phyloP scores from a whole-genome alignment of 2,329 filamentous ascomycete genomes.

The Penicillium crustosum region DNA sequence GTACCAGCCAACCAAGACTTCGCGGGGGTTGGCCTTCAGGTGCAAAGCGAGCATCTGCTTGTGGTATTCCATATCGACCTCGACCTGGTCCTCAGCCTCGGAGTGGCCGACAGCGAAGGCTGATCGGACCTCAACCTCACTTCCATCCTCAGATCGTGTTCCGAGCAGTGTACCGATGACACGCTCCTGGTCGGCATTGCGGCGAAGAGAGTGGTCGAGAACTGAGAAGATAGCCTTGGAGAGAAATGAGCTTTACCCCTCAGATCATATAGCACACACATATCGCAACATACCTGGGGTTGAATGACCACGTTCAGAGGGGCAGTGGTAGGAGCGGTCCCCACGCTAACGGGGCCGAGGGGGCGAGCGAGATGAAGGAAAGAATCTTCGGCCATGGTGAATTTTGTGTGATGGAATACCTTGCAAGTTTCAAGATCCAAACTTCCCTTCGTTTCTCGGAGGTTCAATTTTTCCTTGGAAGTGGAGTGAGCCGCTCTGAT shows the following conservation, averaged over 20 bases:
- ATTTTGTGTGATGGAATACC: slow-evolving; percentile 30
- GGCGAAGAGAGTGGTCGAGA: slow-evolving; percentile 87
- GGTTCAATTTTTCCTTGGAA: slow-evolving; percentile 33
- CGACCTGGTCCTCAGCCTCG: slow-evolving; percentile 96
- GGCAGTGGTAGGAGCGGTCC: slow-evolving; percentile 80
- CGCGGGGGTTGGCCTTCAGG: slow-evolving; percentile 88
- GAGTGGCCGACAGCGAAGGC: slow-evolving; percentile 98
- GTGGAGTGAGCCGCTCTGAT: slow-evolving; percentile 32
- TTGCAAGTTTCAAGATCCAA: slow-evolving; percentile 17
- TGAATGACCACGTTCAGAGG: slow-evolving; percentile 93
- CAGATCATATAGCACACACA: slow-evolving; percentile 6
- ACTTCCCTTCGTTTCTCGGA: slow-evolving; percentile 24
- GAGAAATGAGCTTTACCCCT: slow-evolving; percentile 17
- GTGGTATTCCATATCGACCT: slow-evolving; percentile 99
- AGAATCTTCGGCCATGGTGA: slow-evolving; percentile 80
- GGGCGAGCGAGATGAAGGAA: slow-evolving; percentile 95
- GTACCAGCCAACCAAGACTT: slow-evolving; percentile 96
- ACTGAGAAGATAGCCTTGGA: slow-evolving; percentile 63
- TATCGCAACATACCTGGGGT: slow-evolving; percentile 69
- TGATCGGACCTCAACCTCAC: slow-evolving; percentile 91
- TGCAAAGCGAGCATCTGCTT: slow-evolving; percentile 98
- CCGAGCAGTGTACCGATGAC: slow-evolving; percentile 96
- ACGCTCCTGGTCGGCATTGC: slow-evolving; percentile 87
- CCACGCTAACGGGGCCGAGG: slow-evolving; percentile 75
- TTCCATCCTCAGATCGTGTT: slow-evolving; percentile 91